Evolutionary conservation across 805 yeast genomes (phyloP), one percentile per base, ranked within the genome.

Genomic region (Clavispora fructus): DNA sequence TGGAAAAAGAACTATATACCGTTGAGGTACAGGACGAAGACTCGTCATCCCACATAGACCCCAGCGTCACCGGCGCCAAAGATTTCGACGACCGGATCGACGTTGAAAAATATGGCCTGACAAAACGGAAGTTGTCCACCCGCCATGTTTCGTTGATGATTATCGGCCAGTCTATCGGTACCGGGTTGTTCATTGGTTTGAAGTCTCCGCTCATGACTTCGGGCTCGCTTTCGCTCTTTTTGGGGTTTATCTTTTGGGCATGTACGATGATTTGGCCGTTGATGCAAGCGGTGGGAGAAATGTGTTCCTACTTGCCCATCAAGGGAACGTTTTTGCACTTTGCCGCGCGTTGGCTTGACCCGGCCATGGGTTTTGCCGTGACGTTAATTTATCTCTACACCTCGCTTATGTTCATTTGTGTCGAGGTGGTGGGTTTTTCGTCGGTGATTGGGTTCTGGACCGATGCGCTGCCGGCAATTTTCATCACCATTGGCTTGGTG

Each of bases 201-300:
- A 51, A 61, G 23, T 39, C 59, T 3, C 69, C 70, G 4, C 60
- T 68, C 41, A 58, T 56, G 47, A 57, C 59, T 3, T 58, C 65
- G 5, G 73, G 72, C 12, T 62, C 70, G 12, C 59, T 67, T 12
- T 57, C 69, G n/a, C 57, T 68, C 19, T 64, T 67, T 40, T 42
- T 65, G 5, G 71, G 67, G 3, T 66, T 65, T 47, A 30, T 64
- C 11, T 43, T 58, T 17, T 67, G 59, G 59, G 64, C 70, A 8
- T 48, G 54, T 43, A 56, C 65, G 35, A 60, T 59, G 45, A 58
- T 64, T 37, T 65, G 67, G 65, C 67, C 69, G 1, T 59, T 65
- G 54, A 67, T 63, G 70, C 62, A 61, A 56, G 59, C 62, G 9
- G 67, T 64, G 25, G 72, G 67, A 8, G 71, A 67, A 49, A 67